phyloP scores from a whole-genome alignment of 768 basidiomycete species.

The Collybia nuda region DNA sequence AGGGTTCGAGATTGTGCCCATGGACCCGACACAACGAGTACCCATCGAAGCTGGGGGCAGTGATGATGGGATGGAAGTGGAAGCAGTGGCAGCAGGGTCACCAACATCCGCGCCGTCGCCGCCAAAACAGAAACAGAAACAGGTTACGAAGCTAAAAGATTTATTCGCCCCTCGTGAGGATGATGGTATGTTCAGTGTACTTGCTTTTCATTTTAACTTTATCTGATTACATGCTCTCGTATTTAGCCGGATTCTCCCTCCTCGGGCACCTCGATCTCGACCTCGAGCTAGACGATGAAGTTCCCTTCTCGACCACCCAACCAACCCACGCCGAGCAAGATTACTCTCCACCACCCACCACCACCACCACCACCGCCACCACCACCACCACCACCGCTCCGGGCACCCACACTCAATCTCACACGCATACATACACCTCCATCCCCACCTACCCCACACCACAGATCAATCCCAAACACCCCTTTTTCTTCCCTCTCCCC shows the following conservation, averaged over 20 bases:
- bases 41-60: conserved; percentile 2
- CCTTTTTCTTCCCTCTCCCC: conserved; percentile 63
- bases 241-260: conserved; percentile 69
- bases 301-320: conserved; percentile 22
- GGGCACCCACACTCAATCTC: conserved; percentile 17
- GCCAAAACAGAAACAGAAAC: conserved; percentile 8
- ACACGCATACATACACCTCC: conserved; percentile 7
- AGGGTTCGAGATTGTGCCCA: conserved; percentile 34
- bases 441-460: conserved; percentile 21
- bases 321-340: not conserved
- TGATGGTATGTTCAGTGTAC: conserved; percentile 43
- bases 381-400: no score
- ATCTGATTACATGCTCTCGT: no score
- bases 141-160: conserved; percentile 55
- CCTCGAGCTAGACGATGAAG: conserved; percentile 59
- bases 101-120: no score
- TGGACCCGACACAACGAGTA: no score
- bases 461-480: conserved; percentile 50
- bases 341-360: conserved; percentile 1
- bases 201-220: not conserved
- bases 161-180: conserved; percentile 72
- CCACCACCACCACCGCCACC: conserved; percentile 15
- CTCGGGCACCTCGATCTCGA: conserved; percentile 70
- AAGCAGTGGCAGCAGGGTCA: conserved; percentile 10
- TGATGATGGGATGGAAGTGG: conserved; percentile 9